Base-by-base conservation (phyloP, 495 filamentous ascomycete genomes). In the Aspergillus diversus region DNA sequence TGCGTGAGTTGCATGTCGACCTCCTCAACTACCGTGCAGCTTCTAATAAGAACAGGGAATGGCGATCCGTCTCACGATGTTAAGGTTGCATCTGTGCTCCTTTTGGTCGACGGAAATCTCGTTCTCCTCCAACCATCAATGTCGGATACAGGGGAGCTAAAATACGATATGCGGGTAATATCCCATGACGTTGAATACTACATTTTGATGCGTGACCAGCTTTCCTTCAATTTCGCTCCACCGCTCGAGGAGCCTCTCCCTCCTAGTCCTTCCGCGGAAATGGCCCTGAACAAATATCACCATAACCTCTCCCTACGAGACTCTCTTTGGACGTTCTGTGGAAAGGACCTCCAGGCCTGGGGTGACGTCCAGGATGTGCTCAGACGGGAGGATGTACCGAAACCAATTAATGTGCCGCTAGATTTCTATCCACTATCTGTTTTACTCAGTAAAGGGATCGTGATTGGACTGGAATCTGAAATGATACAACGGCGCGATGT, bases 161-260 rank as follows among this genome's bases (percentile, higher is more conserved):
- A 97, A 79, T 99, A 98, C 70, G 95, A 99, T 68, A 98, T 99
- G 96, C 90, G 92, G 12, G 88, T 98, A 35, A 87, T 99, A 68
- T 92, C 93, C 7, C 91, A 96, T 63, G 94, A 94, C 68, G 93
- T 98, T 17, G 96, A 99, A 68, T 97, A 94, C 69, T 98, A 96
- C 71, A 84, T 87, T 51, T 83, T 96, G 67, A 94, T 96, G 88
- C 88, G 92, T 56, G 96, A 99, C 66, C 90, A 93, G 63, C 83
- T 86, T 17, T 84, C 84, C 2, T 77, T 81, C 60, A 77, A 79
- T 55, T 79, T 80, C 54, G 64, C 75, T 1, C 76, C 74, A 7
- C 69, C 72, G 7, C 59, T 73, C 3, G 73, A 79, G 60, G 80
- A 81, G 59, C 78, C 79, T 13, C 61, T 82, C 15, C 83, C 84